phyloP scores from a whole-genome alignment of 176 grass and related monocot species.

The Ensete glaucum region DNA sequence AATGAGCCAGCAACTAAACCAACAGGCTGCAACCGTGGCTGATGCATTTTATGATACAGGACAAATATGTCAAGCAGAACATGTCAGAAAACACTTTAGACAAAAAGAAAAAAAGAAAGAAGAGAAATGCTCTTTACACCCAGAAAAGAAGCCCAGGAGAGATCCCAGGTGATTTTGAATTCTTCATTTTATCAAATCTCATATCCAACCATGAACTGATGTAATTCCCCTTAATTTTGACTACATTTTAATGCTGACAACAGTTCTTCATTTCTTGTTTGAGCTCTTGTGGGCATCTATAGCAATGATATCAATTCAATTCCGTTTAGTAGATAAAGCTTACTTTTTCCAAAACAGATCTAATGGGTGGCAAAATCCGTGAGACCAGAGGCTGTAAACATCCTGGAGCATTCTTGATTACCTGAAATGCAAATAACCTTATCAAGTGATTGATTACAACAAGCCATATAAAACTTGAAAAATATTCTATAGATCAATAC shows the following conservation, averaged over 20 bases:
- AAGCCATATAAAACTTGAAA: neutral
- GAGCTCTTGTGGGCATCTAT: constrained; percentile 1
- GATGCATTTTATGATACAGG: constrained; percentile 25
- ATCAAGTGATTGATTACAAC: constrained; percentile 15
- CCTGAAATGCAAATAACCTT: constrained; percentile 59
- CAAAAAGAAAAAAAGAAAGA: neutral
- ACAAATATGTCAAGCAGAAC: constrained; percentile 13
- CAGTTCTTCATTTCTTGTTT: too few species aligned
- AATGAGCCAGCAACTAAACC: constrained; percentile 79
- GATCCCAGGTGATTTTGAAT: too few species aligned
- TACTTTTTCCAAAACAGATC: constrained; percentile 74
- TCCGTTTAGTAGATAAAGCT: constrained; percentile 19
- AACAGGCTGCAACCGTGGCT: constrained; percentile 63
- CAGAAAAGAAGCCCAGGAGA: constrained; percentile 11
- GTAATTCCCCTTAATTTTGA: too few species aligned
- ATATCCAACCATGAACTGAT: too few species aligned
- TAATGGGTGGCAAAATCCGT: constrained; percentile 67
- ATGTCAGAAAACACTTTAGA: neutral
- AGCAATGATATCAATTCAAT: neutral
- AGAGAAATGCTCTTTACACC: neutral
- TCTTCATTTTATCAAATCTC: too few species aligned
- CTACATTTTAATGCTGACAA: too few species aligned
- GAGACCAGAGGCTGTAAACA: constrained; percentile 69
- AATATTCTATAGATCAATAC: too few species aligned
- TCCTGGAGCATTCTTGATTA: constrained; percentile 83